Percentiles rank a stretch among this genome's conserved stretches.
These are phyloP conservation scores for Pseudogymnoascus sp. DNA, from an alignment of 2,329 filamentous ascomycete genomes.

Conservation along the genomic window DNA sequence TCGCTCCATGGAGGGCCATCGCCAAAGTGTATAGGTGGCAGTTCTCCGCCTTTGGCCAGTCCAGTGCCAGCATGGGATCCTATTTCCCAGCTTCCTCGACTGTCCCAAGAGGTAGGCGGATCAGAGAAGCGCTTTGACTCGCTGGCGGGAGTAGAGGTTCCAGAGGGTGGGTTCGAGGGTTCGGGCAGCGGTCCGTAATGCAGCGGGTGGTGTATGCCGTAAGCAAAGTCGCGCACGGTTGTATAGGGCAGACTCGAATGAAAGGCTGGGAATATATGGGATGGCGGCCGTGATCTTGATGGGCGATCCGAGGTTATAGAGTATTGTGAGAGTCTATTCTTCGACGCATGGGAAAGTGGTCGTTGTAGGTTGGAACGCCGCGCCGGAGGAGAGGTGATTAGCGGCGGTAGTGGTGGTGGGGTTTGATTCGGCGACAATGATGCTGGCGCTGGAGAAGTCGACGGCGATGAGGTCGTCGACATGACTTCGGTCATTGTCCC, in stretches of 20 bases:
- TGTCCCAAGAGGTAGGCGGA: conserved; percentile 68
- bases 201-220: conserved; percentile 71
- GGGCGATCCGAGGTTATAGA: conserved; percentile 59
- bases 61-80: conserved; percentile 36
- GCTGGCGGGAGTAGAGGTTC: conserved; percentile 76
- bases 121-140: conserved; percentile 75
- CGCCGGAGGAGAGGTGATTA: conserved; percentile 47
- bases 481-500: conserved; percentile 39
- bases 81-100: conserved; percentile 51
- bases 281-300: conserved; percentile 68
- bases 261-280: conserved; percentile 75
- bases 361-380: conserved; percentile 55
- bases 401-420: conserved; percentile 47
- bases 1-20: conserved; percentile 92
- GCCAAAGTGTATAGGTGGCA: conserved; percentile 75
- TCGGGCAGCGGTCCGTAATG: conserved; percentile 90
- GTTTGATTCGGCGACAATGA: conserved; percentile 42
- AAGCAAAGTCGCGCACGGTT: conserved; percentile 94
- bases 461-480: conserved; percentile 48
- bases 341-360: conserved; percentile 70
- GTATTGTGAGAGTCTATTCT: conserved; percentile 77
- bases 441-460: conserved; percentile 45
- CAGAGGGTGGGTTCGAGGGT: conserved; percentile 61
- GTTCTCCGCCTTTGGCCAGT: conserved; percentile 58
- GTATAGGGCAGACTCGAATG: conserved; percentile 81